Conservation (phyloP, 306 rosid genomes). For the Calophaca sinica region DNA sequence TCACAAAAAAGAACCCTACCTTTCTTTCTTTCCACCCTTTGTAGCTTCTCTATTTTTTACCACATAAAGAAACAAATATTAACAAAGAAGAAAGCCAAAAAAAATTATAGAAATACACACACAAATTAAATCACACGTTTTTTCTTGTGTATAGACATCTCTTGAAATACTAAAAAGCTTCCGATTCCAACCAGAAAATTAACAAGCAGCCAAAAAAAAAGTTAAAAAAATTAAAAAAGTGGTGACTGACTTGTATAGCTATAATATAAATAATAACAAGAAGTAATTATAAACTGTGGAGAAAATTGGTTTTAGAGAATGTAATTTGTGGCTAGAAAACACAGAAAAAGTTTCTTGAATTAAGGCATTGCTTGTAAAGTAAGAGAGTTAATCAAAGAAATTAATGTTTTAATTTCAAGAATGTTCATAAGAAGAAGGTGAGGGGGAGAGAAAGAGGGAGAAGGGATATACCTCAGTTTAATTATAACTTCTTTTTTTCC, state of each 20-base stretch:
- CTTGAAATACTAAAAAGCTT: neutral
- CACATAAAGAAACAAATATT: constrained; percentile 16
- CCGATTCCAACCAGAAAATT: constrained; percentile 8
- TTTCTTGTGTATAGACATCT: neutral
- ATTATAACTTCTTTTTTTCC: constrained; percentile 14
- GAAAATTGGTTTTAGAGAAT: constrained; percentile 4
- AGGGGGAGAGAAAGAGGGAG: neutral
- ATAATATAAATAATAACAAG: neutral
- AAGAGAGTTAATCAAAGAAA: constrained; percentile 11
- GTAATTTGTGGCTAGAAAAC: constrained; percentile 2
- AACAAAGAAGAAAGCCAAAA: neutral
- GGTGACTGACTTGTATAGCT: constrained; percentile 10
- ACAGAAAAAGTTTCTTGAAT: constrained; percentile 29
- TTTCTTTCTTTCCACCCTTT: neutral
- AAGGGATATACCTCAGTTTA: constrained; percentile 24
- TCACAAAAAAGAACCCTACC: constrained; percentile 10
- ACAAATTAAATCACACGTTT: neutral
- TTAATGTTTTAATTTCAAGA: constrained; percentile 7
- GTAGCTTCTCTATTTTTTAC: constrained; percentile 1
- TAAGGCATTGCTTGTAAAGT: constrained; percentile 2
- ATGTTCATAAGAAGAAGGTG: neutral
- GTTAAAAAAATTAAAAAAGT: neutral
- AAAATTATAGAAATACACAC: neutral
- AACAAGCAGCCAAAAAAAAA: neutral
- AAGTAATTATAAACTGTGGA: constrained; percentile 25